Base-by-base conservation (phyloP, 2,329 filamentous ascomycete genomes). In the Huntiella decipiens region DNA sequence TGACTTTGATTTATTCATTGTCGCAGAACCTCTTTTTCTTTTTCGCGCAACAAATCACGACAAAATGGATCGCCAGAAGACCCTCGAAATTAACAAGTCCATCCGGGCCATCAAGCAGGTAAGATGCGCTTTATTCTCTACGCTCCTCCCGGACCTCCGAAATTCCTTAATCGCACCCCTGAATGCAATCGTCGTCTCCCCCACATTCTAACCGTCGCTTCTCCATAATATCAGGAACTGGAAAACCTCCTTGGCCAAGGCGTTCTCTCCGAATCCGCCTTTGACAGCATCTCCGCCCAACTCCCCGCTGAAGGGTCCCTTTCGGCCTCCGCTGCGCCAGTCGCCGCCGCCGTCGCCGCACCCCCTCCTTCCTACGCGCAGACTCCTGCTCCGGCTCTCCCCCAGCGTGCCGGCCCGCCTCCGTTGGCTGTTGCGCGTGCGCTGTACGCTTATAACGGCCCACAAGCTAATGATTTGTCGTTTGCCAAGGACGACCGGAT, bases 101-200 rank as follows among this genome's bases (percentile, higher is more conserved):
- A 75, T 93, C 58, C 79, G 85, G 53, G 80, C 75, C 56, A 87
- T 94, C 66, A 87, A 85, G 66, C 85, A 80, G 58, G 85, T 86
- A 67, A 55, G 74, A 28, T 28, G 22, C 22, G 22, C 59, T 13
- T 8, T 28, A 28, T 28, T 28, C 22, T 28, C 22, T 10, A 28
- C 37, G 13, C 38, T 46, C 15, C 35, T 41, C 15, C 32, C 6
- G 32, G 15, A 38, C 8, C 19, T 19, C 12, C 15, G 36, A 15
- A 38, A 15, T 38, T 11, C 15, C 36, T 15, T 5, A 19, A n/a
- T 15, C 11, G 36, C 11, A 19, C 2, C 17, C 8, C 36, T 13
- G 36, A 19, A 15, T 16, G n/a, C 13, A 19, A 38, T n/a, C 3
- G 8, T 28, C 22, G 22, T 28, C 22, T 28, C 22, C 22, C 22